These are phyloP conservation scores for Tillandsia leiboldiana DNA, from an alignment of 176 grass and related monocot genomes.

Conservation along the genomic window DNA sequence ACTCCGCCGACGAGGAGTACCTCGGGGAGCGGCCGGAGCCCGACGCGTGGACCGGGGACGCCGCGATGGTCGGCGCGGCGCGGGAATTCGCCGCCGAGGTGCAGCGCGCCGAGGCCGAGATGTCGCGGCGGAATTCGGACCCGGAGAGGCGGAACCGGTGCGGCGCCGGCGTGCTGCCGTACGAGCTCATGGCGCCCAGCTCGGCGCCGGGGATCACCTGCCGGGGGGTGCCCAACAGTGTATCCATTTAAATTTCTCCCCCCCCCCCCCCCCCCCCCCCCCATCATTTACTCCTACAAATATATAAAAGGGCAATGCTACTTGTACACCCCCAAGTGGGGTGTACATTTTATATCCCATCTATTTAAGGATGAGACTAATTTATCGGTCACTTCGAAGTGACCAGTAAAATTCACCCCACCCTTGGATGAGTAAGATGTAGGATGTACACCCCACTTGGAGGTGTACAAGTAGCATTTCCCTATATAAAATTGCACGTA, in stretches of 20 bases:
- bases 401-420: too few relatives aligned
- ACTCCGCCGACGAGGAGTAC: slow-evolving; percentile 91
- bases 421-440: too few relatives aligned
- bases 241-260: slow-evolving; percentile 35
- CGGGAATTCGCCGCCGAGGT: slow-evolving; percentile 48
- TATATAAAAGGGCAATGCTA: too few relatives aligned
- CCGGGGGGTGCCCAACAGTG: slow-evolving; percentile 86
- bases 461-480: too few relatives aligned
- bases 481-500: too few relatives aligned
- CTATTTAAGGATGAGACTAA: too few relatives aligned
- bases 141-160: slow-evolving; percentile 46
- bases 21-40: slow-evolving; percentile 57
- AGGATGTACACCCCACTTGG: too few relatives aligned
- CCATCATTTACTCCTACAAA: not conserved
- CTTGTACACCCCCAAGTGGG: too few relatives aligned
- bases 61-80: slow-evolving; percentile 34
- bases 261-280: not conserved
- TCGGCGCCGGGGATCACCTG: slow-evolving; percentile 76
- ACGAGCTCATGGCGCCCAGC: slow-evolving; percentile 76
- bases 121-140: slow-evolving; percentile 54
- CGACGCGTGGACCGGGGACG: slow-evolving; percentile 70
- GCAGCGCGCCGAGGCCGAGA: slow-evolving; percentile 57
- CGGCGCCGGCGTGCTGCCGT: slow-evolving; percentile 81
- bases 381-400: too few relatives aligned
- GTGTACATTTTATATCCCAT: too few relatives aligned